These are phyloP conservation scores for Narthecium ossifragum DNA, from an alignment of 106 monocot genomes.

Conservation along the genomic window DNA sequence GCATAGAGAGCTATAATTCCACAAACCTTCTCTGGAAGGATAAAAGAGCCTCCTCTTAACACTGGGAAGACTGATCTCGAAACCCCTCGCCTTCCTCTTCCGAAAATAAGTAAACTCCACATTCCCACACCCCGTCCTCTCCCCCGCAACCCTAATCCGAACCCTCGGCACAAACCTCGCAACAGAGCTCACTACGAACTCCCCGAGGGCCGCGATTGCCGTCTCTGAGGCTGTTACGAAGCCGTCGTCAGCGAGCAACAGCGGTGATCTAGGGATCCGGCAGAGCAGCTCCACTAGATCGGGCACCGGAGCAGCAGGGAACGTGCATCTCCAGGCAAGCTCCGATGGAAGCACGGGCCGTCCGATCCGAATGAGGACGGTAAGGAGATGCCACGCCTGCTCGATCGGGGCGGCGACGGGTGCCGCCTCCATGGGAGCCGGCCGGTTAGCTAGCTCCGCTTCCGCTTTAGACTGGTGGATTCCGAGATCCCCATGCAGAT, in stretches of 20 bases:
- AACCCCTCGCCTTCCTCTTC: constrained; percentile 40
- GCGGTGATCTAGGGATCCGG: constrained; percentile 51
- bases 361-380: constrained; percentile 45
- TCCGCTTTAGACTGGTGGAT: not conserved
- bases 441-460: too few species aligned
- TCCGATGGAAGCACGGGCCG: constrained; percentile 40
- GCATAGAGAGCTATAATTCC: not conserved
- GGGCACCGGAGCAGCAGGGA: constrained; percentile 11
- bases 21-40: constrained; percentile 18
- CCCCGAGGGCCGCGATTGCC: constrained; percentile 17
- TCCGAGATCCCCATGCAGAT: not conserved
- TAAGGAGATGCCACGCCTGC: constrained; percentile 62
- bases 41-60: constrained; percentile 31
- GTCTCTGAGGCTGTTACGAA: constrained; percentile 30
- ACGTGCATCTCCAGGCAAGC: constrained; percentile 18
- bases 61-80: constrained; percentile 1
- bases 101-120: constrained; percentile 15
- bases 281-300: constrained; percentile 49
- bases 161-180: constrained; percentile 14
- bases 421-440: not conserved
- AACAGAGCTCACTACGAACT: constrained; percentile 14
- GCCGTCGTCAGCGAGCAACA: constrained; percentile 21
- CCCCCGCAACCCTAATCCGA: constrained; percentile 7
- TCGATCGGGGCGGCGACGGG: constrained; percentile 25
- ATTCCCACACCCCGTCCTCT: constrained; percentile 18